These are phyloP conservation scores for Fusarium armeniacum DNA, from an alignment of 2,329 filamentous ascomycete genomes.

Conservation along the genomic window DNA sequence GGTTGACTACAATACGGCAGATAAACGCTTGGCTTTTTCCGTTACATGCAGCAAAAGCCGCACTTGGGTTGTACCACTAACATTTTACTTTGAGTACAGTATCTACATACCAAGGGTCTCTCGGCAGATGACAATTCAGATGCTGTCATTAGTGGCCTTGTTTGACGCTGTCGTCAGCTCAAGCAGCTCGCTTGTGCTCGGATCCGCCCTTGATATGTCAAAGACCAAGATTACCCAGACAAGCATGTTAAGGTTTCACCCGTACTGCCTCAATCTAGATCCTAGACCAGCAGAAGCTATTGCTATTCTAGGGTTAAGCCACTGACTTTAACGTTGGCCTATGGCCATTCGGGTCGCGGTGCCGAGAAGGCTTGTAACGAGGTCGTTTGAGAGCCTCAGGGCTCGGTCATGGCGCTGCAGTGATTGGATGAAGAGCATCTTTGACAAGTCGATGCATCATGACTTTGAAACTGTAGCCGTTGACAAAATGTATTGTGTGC, in stretches of 20 bases:
- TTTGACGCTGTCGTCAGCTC: conserved; percentile 10
- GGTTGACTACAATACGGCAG: background rate
- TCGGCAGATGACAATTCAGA: conserved; percentile 31
- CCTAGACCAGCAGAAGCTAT: conserved; percentile 1
- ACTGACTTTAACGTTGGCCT: background rate
- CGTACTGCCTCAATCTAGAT: conserved; percentile 30
- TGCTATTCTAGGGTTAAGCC: background rate
- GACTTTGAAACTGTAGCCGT: conserved; percentile 22
- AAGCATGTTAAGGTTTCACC: conserved; percentile 38
- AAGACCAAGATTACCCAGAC: conserved; percentile 14
- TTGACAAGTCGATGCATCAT: conserved; percentile 21
- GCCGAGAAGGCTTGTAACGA: conserved; percentile 4
- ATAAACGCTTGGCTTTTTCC: conserved; percentile 13
- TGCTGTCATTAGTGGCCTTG: conserved; percentile 30
- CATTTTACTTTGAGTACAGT: background rate
- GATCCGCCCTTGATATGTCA: conserved; percentile 25
- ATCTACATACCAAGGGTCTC: background rate
- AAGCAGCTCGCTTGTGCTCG: conserved; percentile 12
- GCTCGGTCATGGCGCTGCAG: background rate
- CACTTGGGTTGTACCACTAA: conserved; percentile 3
- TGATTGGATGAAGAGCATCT: conserved; percentile 16
- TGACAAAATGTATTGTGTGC: conserved; percentile 10
- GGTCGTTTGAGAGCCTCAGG: background rate
- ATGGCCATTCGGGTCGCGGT: conserved; percentile 10
- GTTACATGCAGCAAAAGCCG: conserved; percentile 34